Conservation (phyloP, 164 flowering plant genomes). For the Vitis rotundifolia region DNA sequence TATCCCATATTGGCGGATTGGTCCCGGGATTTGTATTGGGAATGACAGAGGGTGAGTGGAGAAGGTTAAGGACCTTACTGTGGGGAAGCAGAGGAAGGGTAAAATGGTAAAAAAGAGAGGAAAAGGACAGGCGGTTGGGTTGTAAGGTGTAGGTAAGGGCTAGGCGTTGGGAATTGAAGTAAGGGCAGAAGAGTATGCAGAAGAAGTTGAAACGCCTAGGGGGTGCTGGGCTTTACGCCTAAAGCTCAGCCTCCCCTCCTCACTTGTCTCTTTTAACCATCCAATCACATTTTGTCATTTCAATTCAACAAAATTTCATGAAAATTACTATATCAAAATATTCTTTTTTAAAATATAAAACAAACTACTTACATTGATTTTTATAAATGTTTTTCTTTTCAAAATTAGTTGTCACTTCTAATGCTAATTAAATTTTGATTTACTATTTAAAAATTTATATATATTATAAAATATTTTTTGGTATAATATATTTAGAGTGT, state of each 20-base stretch:
- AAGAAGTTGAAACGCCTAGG: conserved; percentile 18
- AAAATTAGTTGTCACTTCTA: too few relatives aligned
- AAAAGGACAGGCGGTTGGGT: conserved; percentile 38
- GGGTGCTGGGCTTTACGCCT: neutral
- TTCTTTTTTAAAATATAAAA: too few relatives aligned
- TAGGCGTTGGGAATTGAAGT: conserved; percentile 50
- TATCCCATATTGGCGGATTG: neutral
- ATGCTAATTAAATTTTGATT: too few relatives aligned
- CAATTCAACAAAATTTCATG: too few relatives aligned
- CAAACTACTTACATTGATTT: too few relatives aligned
- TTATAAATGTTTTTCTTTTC: too few relatives aligned
- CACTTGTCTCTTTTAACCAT: neutral
- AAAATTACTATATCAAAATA: too few relatives aligned
- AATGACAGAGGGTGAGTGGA: conserved; percentile 31
- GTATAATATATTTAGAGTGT: too few relatives aligned
- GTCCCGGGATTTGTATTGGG: conserved; percentile 28
- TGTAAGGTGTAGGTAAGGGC: conserved; percentile 28
- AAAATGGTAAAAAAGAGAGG: conserved; percentile 6
- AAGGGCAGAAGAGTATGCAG: conserved; percentile 6
- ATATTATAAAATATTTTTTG: too few relatives aligned
- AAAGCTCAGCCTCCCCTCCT: neutral
- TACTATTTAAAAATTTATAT: too few relatives aligned
- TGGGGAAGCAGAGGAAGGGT: conserved; percentile 12
- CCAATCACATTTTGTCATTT: neutral
- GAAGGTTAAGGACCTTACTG: conserved; percentile 9